Base-by-base conservation (phyloP, 108 stramenopile genomes). In the Skeletonema menzelii region DNA sequence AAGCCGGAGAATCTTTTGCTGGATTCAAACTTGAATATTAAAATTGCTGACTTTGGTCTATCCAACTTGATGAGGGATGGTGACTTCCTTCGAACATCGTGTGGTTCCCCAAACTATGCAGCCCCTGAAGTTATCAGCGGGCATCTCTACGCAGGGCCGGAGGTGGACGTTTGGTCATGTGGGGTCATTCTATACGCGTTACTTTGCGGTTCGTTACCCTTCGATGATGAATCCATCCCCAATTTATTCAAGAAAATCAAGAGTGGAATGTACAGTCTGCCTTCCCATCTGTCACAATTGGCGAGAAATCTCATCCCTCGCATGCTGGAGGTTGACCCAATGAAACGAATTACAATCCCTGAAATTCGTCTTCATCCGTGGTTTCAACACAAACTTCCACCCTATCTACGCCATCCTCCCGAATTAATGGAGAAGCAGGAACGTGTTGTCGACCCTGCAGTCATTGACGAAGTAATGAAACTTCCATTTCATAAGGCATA, bases 211-310 rank as follows among this genome's bases (percentile, higher is more conserved):
- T 93, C 92, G 22, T 89, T 99, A 8, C 99, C 99, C 13, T 99
- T 99, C 63, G 99, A 99, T 82, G 99, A 99, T 82, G 99, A 99
- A 79, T 95, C 91, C 47, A 99, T 99, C 70, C 98, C 97, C 11
- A 97, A 95, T 79, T 86, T 99, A 27, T 99, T 99, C 84, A 98
- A 97, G 86, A 99, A 99, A 85, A 99, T 99, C 84, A 98, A 98
- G 85, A 88, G 88, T 59, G 99, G 99, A 60, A 97, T 97, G 95
- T 99, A 98, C 84, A 88, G 90, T 72, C 72, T 98, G 53, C 99
- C 99, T 17, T 88, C 91, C 31, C 97, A 98, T 86, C 82, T 99
- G 40, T 91, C 88, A 44, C 95, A 98, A 67, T 72, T 97, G 61
- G 96, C 97, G 17, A 87, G 96, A 55, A 97, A 99, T 69, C 82